A percentile compares a stretch with the other conserved stretches of the same genome.
Conservation (phyloP, 495 filamentous ascomycete species). For the Hypoxylon intermedium region DNA sequence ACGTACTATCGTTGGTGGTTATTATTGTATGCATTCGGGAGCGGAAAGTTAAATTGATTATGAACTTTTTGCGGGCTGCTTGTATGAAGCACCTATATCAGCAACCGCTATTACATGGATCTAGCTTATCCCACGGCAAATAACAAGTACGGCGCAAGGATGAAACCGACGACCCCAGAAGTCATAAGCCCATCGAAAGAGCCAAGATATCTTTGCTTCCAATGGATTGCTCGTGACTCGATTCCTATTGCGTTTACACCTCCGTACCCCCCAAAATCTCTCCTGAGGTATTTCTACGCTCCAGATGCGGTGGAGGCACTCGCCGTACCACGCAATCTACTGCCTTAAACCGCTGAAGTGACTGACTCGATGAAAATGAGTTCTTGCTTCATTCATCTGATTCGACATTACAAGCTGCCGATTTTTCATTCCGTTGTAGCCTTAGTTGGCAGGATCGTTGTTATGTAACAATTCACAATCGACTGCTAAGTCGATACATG, state of each 20-base stretch:
- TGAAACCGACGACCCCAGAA: constrained; percentile 35
- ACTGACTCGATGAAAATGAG: constrained; percentile 27
- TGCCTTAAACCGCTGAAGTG: neutral
- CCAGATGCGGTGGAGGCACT: constrained; percentile 3
- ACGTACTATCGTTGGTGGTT: no score
- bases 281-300: constrained; percentile 4
- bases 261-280: constrained; percentile 7
- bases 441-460: constrained; percentile 10
- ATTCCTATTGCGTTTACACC: constrained; percentile 14
- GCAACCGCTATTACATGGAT: constrained; percentile 24
- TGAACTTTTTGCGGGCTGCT: neutral
- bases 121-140: constrained; percentile 16
- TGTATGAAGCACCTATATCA: constrained; percentile 28
- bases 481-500: neutral
- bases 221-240: constrained; percentile 16
- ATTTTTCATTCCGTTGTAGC: constrained; percentile 14
- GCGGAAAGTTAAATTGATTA: no score
- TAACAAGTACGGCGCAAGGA: constrained; percentile 28
- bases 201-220: constrained; percentile 19
- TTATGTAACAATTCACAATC: neutral
- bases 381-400: constrained; percentile 13
- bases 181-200: constrained; percentile 20
- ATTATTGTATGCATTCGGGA: no score
- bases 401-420: constrained; percentile 23
- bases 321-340: neutral